Evolutionary conservation across 73 alveolate genomes (phyloP).

Genomic region (Diophrys appendiculata): DNA sequence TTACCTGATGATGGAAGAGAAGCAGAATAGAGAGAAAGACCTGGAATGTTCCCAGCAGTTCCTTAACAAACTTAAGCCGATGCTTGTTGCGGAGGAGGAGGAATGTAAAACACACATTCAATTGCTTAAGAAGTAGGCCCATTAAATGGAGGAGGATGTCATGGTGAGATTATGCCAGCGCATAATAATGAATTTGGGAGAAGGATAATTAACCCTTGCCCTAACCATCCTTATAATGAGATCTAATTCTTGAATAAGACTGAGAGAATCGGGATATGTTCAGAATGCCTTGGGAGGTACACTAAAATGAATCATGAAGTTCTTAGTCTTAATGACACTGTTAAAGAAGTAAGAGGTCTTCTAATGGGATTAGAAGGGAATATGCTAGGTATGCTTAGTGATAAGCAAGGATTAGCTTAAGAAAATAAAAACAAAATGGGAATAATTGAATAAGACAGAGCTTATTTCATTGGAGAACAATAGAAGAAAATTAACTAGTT

Average conservation of each 20-base stretch:
- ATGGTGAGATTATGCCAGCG: conserved; percentile 4
- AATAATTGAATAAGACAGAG: conserved; percentile 34
- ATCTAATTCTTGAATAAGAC: conserved; percentile 56
- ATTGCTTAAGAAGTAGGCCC: background rate
- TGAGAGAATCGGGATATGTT: conserved; percentile 53
- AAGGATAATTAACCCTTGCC: conserved; percentile 53
- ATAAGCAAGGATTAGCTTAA: conserved; percentile 23
- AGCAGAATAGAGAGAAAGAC: background rate
- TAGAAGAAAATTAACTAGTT: conserved; percentile 46
- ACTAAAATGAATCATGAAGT: conserved; percentile 52
- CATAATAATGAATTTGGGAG: background rate
- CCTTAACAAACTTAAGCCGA: background rate
- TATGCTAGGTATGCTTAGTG: conserved; percentile 26
- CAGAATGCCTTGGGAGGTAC: conserved; percentile 35
- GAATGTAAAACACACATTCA: background rate
- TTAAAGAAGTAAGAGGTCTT: conserved; percentile 42
- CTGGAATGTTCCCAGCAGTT: background rate
- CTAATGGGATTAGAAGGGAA: conserved; percentile 46
- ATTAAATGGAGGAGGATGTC: conserved; percentile 33
- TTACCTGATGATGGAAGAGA: conserved; percentile 5
- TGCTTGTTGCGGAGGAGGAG: background rate
- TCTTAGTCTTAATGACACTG: conserved; percentile 38
- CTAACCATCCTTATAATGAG: conserved; percentile 43
- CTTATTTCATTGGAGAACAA: conserved; percentile 39
- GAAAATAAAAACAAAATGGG: conserved; percentile 42